Evolutionary conservation across 78 protist species (phyloP).

Genomic region (Dictyostelium purpureum): DNA sequence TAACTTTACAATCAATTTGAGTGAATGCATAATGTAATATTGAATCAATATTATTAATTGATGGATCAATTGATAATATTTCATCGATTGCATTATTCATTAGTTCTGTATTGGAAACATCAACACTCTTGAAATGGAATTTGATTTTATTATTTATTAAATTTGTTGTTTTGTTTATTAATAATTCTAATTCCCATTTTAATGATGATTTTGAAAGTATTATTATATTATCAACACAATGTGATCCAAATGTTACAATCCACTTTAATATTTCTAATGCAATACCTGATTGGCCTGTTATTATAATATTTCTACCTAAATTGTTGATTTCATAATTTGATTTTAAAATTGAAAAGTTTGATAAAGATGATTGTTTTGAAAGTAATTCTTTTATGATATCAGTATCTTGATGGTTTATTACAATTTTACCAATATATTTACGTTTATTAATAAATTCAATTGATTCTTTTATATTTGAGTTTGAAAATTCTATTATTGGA

Average conservation of each 20-base stretch:
- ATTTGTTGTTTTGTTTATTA: conserved; percentile 18
- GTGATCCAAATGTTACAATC: conserved; percentile 9
- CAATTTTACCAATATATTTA: conserved; percentile 41
- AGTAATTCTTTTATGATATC: no score
- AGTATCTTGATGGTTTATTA: no score
- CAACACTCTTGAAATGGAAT: conserved; percentile 5
- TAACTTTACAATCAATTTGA: neutral
- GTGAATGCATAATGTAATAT: conserved; percentile 58
- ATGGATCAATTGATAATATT: neutral
- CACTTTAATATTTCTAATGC: conserved; percentile 25
- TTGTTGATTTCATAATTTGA: neutral
- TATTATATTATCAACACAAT: neutral
- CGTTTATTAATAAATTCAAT: conserved; percentile 20
- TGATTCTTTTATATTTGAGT: conserved; percentile 1
- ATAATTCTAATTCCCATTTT: conserved; percentile 49
- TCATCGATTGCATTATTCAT: neutral
- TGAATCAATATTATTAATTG: neutral
- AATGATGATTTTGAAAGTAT: conserved; percentile 23
- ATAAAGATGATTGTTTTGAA: no score
- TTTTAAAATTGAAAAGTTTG: neutral
- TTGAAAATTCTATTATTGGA: conserved; percentile 25
- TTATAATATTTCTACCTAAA: neutral
- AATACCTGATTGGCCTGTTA: conserved; percentile 63
- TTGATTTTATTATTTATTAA: neutral
- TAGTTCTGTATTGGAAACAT: neutral